These are phyloP conservation scores for Zymoseptoria brevis DNA, from an alignment of 2,329 filamentous ascomycete species.

Conservation along the genomic window DNA sequence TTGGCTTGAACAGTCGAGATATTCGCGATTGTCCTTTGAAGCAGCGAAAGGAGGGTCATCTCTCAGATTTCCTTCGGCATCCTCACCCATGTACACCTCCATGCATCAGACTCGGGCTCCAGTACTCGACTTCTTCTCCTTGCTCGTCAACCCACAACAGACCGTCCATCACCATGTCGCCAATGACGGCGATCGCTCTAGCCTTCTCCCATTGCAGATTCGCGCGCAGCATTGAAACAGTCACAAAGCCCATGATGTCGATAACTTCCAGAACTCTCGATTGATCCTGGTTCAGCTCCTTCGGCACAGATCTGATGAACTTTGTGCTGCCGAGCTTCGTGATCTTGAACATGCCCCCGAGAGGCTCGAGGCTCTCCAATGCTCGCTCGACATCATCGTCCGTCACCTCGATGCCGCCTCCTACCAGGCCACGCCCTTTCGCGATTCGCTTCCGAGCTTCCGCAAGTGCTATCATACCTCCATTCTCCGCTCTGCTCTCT, in stretches of 20 bases:
- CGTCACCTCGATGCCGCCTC: slow-evolving; percentile 66
- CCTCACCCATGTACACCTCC: slow-evolving; percentile 21
- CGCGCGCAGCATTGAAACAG: slow-evolving; percentile 74
- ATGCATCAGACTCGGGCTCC: slow-evolving; percentile 70
- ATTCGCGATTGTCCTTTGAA: background rate
- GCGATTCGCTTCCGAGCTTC: slow-evolving; percentile 73
- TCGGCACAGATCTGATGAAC: slow-evolving; percentile 87
- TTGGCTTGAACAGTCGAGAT: background rate
- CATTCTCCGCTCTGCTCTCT: slow-evolving; percentile 80
- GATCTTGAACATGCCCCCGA: slow-evolving; percentile 81
- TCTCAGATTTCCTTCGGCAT: background rate
- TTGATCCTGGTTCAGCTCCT: slow-evolving; percentile 92
- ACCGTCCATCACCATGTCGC: slow-evolving; percentile 80
- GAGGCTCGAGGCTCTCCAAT: slow-evolving; percentile 75
- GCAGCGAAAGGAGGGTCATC: background rate
- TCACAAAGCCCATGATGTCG: slow-evolving; percentile 83
- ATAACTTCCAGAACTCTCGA: slow-evolving; percentile 84
- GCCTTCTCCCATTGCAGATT: slow-evolving; percentile 83
- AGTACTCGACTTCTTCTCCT: slow-evolving; percentile 82
- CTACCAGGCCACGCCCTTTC: slow-evolving; percentile 66
- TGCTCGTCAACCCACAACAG: slow-evolving; percentile 93
- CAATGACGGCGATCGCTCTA: slow-evolving; percentile 78
- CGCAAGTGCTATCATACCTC: slow-evolving; percentile 75
- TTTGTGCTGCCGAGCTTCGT: slow-evolving; percentile 74
- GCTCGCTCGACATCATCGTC: slow-evolving; percentile 90